Evolutionary conservation across 2,329 filamentous ascomycete genomes (phyloP), one percentile per base, ranked within the genome.

Genomic region (Tolypocladium inflatum): DNA sequence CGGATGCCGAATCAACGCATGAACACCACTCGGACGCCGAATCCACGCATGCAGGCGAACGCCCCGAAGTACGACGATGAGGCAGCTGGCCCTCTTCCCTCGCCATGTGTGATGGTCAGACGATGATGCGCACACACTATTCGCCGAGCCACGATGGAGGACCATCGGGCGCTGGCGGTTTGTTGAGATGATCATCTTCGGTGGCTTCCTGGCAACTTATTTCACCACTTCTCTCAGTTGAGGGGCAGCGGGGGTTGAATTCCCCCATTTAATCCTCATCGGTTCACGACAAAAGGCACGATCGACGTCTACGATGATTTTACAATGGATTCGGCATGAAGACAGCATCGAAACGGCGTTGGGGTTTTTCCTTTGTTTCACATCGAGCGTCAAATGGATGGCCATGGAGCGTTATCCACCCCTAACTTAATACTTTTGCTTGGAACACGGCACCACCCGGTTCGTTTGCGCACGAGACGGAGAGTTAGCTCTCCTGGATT

Each of bases 1-100:
- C 54, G 43, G 74, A 76, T 58, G 67, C 65, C 26, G 73, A 74
- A 56, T 73, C 71, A 9, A 69, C 67, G n/a, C 70, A 71, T 38
- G 68, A 64, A 15, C 67, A 66, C 26, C 35, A 43, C 10, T 58
- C 48, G 38, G 54, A 55, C 38, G 37, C 37, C 59, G 69, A 60
- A 54, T 60, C 55, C 15, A 54, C 57, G 15, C 58, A 58, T 54
- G 55, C 51, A 37, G 53, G 57, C 50, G 54, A 62, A 53, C 54
- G 35, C 1, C 38, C 57, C 13, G 39, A 45, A 19, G 15, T 38
- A 1, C 56, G 48, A 10, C 39, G 48, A 17, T 63, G 55, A 56
- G 43, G 35, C 19, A 13, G 42, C 26, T 30, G 33, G 43, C 33
- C 33, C 11, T 17, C 17, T 37, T 30, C 9, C 9, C 52, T 43